Evolutionary conservation across 75 land plant species (phyloP).

Genomic region (Pseudotsuga menziesii): DNA sequence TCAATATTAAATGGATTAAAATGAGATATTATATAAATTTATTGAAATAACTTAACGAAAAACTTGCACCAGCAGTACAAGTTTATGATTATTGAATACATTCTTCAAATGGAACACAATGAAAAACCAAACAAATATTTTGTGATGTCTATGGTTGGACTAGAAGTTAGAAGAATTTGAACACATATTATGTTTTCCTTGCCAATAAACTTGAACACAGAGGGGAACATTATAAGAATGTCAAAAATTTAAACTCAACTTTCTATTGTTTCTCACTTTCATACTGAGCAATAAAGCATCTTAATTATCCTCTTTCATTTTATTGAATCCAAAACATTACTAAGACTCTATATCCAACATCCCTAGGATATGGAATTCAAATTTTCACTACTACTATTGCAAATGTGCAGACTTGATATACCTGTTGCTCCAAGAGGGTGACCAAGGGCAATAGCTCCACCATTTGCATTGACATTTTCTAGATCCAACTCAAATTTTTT

Average conservation of each 20-base stretch:
- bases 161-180: neutral
- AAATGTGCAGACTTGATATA: slow-evolving; percentile 4
- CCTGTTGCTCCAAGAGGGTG: slow-evolving; percentile 94
- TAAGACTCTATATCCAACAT: neutral
- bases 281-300: too few relatives aligned
- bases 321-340: neutral
- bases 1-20: too few relatives aligned
- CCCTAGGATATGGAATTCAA: neutral
- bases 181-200: neutral
- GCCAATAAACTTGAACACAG: neutral
- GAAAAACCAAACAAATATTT: too few relatives aligned
- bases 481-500: slow-evolving; percentile 69
- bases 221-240: neutral
- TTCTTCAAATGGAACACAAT: too few relatives aligned
- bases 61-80: too few relatives aligned
- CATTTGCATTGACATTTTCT: slow-evolving; percentile 85
- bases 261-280: neutral
- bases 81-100: too few relatives aligned
- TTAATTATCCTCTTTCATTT: neutral
- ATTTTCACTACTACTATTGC: neutral
- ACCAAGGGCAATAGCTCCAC: slow-evolving; percentile 91
- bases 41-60: too few relatives aligned
- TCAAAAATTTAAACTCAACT: neutral
- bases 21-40: too few relatives aligned
- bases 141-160: too few relatives aligned